Evolutionary conservation across 2,329 filamentous ascomycete species (phyloP).

Genomic region (Phoma sp.): DNA sequence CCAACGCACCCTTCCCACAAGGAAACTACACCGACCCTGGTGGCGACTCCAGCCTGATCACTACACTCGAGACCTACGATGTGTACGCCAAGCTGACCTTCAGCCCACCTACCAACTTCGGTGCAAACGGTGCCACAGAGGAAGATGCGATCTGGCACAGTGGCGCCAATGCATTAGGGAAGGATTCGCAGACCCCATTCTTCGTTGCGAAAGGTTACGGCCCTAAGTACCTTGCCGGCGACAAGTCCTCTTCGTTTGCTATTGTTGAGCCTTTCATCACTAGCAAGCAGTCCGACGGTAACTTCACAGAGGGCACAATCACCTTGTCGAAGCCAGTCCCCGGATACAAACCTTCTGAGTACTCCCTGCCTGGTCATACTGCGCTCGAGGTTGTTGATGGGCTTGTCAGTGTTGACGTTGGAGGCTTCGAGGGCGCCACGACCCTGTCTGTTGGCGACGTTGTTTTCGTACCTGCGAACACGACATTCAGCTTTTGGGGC

Average conservation of each 20-base stretch:
- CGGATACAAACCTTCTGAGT: constrained; percentile 27
- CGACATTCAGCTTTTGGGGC: constrained; percentile 44
- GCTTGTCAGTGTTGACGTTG: constrained; percentile 43
- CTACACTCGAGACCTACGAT: constrained; percentile 49
- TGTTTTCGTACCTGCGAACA: constrained; percentile 47
- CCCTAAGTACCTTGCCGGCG: constrained; percentile 53
- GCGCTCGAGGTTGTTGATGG: constrained; percentile 52
- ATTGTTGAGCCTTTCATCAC: constrained; percentile 55
- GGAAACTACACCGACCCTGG: constrained; percentile 38
- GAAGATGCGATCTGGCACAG: constrained; percentile 48
- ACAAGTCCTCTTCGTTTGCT: constrained; percentile 44
- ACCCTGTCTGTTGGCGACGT: constrained; percentile 48
- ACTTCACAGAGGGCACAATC: constrained; percentile 55
- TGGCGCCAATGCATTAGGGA: constrained; percentile 44
- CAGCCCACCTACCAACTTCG: constrained; percentile 48
- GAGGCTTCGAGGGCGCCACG: constrained; percentile 34
- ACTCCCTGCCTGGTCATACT: constrained; percentile 39
- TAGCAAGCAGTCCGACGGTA: constrained; percentile 47
- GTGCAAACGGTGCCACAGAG: constrained; percentile 51
- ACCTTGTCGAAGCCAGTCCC: constrained; percentile 42
- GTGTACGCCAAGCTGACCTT: constrained; percentile 54
- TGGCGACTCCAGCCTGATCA: constrained; percentile 42
- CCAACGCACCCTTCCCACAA: constrained; percentile 46
- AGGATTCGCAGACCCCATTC: constrained; percentile 45
- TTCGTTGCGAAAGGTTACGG: constrained; percentile 57